Evolutionary conservation across 2,329 filamentous ascomycete genomes (phyloP).

Genomic region (Pyricularia sp.): DNA sequence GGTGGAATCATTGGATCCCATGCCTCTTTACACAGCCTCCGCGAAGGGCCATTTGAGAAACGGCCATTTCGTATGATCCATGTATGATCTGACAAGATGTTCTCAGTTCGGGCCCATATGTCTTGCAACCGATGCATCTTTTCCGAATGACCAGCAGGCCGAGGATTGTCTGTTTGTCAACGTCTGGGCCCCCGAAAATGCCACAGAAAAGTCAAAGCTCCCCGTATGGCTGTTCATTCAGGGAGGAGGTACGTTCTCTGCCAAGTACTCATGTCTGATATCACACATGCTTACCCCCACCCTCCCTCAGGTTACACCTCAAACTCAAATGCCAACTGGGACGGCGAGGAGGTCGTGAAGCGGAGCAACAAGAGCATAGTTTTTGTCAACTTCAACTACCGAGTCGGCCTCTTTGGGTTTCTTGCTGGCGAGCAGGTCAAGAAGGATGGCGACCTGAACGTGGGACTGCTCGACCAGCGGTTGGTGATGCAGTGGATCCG

Average conservation of each 20-base stretch:
- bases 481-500: conserved; percentile 48
- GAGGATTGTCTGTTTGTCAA: conserved; percentile 31
- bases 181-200: conserved; percentile 27
- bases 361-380: conserved; percentile 27
- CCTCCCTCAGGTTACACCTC: conserved; percentile 22
- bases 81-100: background rate
- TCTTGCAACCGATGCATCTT: conserved; percentile 21
- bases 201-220: conserved; percentile 26
- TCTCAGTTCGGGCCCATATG: conserved; percentile 32
- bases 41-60: background rate
- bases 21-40: background rate
- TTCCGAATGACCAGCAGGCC: conserved; percentile 17
- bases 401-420: conserved; percentile 50
- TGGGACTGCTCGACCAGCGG: conserved; percentile 50
- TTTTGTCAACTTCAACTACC: conserved; percentile 47
- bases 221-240: conserved; percentile 43
- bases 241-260: conserved; percentile 20
- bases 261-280: background rate
- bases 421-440: conserved; percentile 42
- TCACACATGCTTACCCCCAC: background rate
- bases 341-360: conserved; percentile 31
- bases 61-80: background rate
- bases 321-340: conserved; percentile 35
- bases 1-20: background rate
- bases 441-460: conserved; percentile 43